A percentile compares a stretch with the other conserved stretches of the same genome.
Conservation (phyloP, 768 basidiomycete genomes). For the Pulveroboletus sp. region DNA sequence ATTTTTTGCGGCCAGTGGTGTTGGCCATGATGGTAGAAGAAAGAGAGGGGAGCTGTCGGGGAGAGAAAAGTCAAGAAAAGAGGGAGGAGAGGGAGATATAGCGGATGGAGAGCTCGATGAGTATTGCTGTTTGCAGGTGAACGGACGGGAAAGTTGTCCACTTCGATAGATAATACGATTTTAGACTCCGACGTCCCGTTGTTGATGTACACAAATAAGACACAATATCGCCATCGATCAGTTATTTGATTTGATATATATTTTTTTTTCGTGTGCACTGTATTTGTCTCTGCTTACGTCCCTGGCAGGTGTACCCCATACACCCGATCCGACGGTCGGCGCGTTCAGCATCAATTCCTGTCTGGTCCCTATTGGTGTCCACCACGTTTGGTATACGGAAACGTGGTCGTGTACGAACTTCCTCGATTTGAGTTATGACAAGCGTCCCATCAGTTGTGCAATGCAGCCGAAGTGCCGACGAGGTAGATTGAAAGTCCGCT, state of each 20-base stretch:
- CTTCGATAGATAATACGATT: constrained; percentile 28
- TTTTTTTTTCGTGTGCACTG: no score
- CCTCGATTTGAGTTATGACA: no score
- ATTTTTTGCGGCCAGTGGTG: constrained; percentile 73
- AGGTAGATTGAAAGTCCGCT: constrained; percentile 17
- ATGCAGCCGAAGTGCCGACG: constrained; percentile 7
- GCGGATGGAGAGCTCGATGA: not conserved
- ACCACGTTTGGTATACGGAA: no score
- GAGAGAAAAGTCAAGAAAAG: not conserved
- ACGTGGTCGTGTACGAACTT: no score
- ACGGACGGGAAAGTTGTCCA: constrained; percentile 7
- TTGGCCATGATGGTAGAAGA: constrained; percentile 41
- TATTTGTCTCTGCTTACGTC: no score
- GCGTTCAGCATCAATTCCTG: no score
- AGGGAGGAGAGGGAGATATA: not conserved
- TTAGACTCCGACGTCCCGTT: constrained; percentile 24
- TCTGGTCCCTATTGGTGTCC: not conserved
- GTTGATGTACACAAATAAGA: constrained; percentile 28
- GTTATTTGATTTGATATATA: not conserved
- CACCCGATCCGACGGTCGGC: no score
- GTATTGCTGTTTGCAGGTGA: constrained; percentile 9
- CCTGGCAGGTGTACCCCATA: no score
- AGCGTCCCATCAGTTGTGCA: not conserved
- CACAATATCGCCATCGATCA: constrained; percentile 10
- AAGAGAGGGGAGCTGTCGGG: not conserved